Conservation (phyloP, 2,329 filamentous ascomycete genomes). For the Apiospora koreana region DNA sequence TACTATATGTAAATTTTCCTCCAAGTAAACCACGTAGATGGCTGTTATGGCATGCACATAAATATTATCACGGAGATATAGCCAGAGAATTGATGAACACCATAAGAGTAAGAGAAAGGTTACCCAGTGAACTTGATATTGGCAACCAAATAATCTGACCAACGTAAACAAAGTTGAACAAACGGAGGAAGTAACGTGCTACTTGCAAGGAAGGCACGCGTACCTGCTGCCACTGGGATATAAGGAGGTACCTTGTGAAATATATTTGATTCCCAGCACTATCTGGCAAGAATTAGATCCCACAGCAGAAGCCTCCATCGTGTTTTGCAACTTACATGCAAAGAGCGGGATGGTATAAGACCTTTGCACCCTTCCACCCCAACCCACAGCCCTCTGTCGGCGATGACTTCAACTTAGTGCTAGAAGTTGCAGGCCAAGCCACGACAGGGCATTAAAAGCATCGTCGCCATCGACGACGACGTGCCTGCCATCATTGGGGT, state of each 20-base stretch:
- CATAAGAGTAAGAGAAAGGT: background rate
- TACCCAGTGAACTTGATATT: too few species aligned
- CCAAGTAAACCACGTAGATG: background rate
- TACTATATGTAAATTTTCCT: background rate
- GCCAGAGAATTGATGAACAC: background rate
- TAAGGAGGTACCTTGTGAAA: background rate
- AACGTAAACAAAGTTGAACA: background rate
- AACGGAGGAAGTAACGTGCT: background rate
- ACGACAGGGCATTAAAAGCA: background rate
- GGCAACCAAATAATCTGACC: background rate
- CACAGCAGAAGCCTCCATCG: background rate
- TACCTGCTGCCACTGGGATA: background rate
- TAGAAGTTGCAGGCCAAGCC: background rate
- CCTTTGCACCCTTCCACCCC: background rate
- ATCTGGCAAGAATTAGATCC: background rate
- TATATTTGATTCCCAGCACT: too few species aligned
- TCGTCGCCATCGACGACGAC: background rate
- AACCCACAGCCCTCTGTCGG: background rate
- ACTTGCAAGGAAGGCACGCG: background rate
- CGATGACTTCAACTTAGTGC: background rate
- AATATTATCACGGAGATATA: too few species aligned
- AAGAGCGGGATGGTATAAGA: too few species aligned
- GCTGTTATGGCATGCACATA: background rate
- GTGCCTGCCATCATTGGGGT: background rate
- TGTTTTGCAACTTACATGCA: too few species aligned